Percentiles rank a stretch among this genome's conserved stretches.
These are phyloP conservation scores for Tetrapisispora taiwanensis DNA, from an alignment of 805 yeast species.

Conservation along the genomic window DNA sequence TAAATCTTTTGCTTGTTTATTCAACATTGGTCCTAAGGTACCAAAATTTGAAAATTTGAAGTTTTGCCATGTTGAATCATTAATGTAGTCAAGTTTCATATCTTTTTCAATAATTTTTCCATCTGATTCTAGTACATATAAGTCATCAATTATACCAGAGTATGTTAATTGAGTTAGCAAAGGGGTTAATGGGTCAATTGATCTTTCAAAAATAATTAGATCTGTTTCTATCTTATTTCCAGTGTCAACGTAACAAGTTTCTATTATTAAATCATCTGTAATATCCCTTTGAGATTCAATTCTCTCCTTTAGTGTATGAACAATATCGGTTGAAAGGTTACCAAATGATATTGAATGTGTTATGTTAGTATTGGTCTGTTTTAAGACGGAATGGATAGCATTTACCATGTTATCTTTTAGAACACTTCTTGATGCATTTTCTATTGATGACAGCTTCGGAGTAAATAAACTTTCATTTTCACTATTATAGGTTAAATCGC, in stretches of 20 bases:
- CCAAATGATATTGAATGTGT: constrained; percentile 24
- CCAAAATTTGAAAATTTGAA: constrained; percentile 68
- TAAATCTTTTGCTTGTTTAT: constrained; percentile 56
- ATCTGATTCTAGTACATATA: constrained; percentile 41
- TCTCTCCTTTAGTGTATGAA: constrained; percentile 12
- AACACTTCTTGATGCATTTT: constrained; percentile 18
- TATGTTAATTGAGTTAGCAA: constrained; percentile 70
- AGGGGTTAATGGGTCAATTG: constrained; percentile 62
- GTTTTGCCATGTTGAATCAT: constrained; percentile 28
- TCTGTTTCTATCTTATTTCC: constrained; percentile 50
- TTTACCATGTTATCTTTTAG: constrained; percentile 22
- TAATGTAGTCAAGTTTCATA: constrained; percentile 10
- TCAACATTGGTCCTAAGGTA: constrained; percentile 63
- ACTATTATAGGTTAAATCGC: constrained; percentile 15
- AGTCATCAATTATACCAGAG: constrained; percentile 71
- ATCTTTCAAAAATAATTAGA: constrained; percentile 68
- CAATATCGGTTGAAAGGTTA: constrained; percentile 13
- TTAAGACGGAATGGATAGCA: constrained; percentile 15
- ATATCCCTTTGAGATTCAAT: constrained; percentile 7
- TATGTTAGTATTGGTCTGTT: constrained; percentile 16
- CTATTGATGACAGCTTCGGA: constrained; percentile 15
- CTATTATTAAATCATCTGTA: constrained; percentile 17
- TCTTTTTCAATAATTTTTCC: constrained; percentile 22
- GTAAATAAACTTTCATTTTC: constrained; percentile 20
- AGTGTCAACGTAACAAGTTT: constrained; percentile 25